phyloP scores from a whole-genome alignment of 164 flowering plant genomes.

The Malania oleifera region DNA sequence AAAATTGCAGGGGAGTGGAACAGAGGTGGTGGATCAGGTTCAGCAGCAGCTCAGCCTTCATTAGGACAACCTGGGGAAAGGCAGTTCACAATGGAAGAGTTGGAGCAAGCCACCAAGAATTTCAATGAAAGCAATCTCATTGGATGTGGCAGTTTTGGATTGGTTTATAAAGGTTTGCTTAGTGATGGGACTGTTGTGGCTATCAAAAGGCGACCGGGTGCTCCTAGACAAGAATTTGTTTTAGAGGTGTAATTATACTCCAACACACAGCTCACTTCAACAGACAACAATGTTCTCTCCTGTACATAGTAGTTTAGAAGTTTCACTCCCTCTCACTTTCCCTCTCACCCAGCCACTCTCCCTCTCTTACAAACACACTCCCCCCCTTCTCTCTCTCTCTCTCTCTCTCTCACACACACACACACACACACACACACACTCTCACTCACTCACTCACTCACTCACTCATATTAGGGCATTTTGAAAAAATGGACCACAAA shows the following conservation, averaged over 20 bases:
- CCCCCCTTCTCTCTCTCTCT: too few relatives aligned
- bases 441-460: too few relatives aligned
- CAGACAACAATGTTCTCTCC: background rate
- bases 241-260: slow-evolving; percentile 39
- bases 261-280: background rate
- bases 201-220: slow-evolving; percentile 48
- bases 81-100: slow-evolving; percentile 51
- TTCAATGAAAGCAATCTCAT: slow-evolving; percentile 52
- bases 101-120: slow-evolving; percentile 58
- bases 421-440: too few relatives aligned
- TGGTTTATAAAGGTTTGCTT: slow-evolving; percentile 61
- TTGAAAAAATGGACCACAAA: too few relatives aligned
- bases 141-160: slow-evolving; percentile 63
- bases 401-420: too few relatives aligned
- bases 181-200: slow-evolving; percentile 67
- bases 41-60: slow-evolving; percentile 20
- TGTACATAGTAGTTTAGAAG: too few relatives aligned
- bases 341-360: background rate
- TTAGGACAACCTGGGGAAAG: slow-evolving; percentile 30
- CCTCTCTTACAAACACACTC: background rate
- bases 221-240: slow-evolving; percentile 41
- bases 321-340: too few relatives aligned
- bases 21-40: slow-evolving; percentile 35
- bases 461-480: too few relatives aligned
- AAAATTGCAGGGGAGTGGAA: slow-evolving; percentile 35